Evolutionary conservation across 78 protist species (phyloP), one percentile per base, ranked within the genome.

Genomic region (Planoprotostelium fungivorum): DNA sequence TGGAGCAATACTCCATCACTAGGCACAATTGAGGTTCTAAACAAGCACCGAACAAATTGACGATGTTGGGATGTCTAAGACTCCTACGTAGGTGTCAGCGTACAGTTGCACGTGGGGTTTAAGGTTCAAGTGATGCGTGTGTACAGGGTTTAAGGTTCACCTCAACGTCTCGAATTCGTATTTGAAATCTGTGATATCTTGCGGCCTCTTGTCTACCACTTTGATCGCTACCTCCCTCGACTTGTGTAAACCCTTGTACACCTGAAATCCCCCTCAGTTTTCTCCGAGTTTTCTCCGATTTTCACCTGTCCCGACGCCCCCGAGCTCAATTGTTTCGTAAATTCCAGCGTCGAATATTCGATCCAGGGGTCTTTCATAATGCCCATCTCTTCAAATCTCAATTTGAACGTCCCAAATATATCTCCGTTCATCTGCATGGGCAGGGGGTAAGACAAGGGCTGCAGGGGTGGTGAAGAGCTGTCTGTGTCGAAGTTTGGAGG

Each of bases 151-250:
- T n/a, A n/a, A n/a, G n/a, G n/a, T 16, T 51, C 73, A 51, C 73
- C 73, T 51, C 92, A 94, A 90, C 29, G 90, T 94, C 85, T 90
- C 93, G 35, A 94, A 94, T 37, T 91, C 94, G 85, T 94, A 88
- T 38, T 89, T 88, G 88, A 94, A 94, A 16, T 94, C 96, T 28
- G 89, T 91, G 35, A 94, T 63, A 35, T 94, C 93, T 16, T 88
- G 87, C 29, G 86, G 92, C 1, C 91, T 83, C 16, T 92, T 89
- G 63, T 88, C 88, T 0, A 93, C 35, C 28, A 89, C 92, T 39
- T 93, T 93, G n/a, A 93, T 93, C 63, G 95, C 95, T 37, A 93
- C 95, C 23, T 89, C 93, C 83, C 90, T 89, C 31, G 92, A 91
- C 35, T 90, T 88, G 83, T 93, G 89, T 1, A 93, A 28, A 0